Evolutionary conservation across 768 basidiomycete genomes (phyloP).

Genomic region (Phallus indusiatus): DNA sequence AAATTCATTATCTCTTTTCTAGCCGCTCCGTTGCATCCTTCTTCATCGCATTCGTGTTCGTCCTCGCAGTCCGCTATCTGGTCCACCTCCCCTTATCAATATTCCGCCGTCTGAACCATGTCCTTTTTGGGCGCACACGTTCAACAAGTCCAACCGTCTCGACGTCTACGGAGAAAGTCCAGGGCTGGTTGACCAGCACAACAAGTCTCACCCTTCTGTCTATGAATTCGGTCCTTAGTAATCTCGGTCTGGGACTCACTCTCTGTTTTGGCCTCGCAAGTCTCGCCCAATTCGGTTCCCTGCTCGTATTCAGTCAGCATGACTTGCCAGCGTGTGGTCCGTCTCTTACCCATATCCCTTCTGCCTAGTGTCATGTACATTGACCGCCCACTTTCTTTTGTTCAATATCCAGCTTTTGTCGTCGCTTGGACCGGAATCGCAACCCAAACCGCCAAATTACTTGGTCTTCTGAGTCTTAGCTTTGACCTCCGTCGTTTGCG

Average conservation of each 20-base stretch:
- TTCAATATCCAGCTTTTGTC: conserved; percentile 27
- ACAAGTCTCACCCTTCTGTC: background rate
- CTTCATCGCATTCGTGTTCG: conserved; percentile 32
- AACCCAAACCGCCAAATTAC: conserved; percentile 26
- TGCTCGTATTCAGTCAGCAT: conserved; percentile 19
- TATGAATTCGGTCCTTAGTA: background rate
- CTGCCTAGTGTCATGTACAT: background rate
- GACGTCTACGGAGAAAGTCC: background rate
- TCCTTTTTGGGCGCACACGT: background rate
- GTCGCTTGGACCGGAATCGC: conserved; percentile 38
- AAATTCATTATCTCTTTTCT: background rate
- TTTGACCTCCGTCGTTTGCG: conserved; percentile 25
- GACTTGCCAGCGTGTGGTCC: conserved; percentile 19
- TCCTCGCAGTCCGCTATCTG: conserved; percentile 23
- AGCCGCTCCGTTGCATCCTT: conserved; percentile 31
- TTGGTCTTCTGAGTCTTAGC: conserved; percentile 30
- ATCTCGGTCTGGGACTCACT: conserved; percentile 18
- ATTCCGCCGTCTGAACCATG: background rate
- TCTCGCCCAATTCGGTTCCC: conserved; percentile 22
- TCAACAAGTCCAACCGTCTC: background rate
- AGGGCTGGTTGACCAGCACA: background rate
- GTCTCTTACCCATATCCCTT: conserved; percentile 4
- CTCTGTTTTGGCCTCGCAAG: conserved; percentile 24
- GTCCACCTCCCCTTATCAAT: conserved; percentile 13
- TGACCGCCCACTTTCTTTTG: background rate